Conservation (phyloP, 1,139 yeast species). For the Saccharomyces uvarum region DNA sequence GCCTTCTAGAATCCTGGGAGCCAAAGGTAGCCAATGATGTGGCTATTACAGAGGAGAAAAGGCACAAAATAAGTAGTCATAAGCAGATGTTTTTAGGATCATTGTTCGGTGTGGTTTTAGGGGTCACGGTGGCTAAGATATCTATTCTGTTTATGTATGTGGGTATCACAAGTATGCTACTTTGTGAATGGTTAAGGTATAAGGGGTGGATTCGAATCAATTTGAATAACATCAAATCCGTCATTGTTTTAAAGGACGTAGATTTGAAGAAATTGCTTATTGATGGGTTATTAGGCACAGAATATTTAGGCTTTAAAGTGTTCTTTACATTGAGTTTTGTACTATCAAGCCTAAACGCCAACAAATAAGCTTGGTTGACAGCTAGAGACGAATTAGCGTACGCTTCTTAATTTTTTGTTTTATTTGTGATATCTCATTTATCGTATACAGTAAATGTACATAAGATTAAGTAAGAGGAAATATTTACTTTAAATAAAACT, state of each 20-base stretch:
- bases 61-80: constrained; percentile 12
- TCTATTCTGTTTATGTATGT: constrained; percentile 17
- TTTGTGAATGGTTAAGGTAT: constrained; percentile 20
- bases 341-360: constrained; percentile 14
- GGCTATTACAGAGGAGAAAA: not conserved
- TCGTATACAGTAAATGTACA: not conserved
- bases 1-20: not conserved
- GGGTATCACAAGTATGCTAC: constrained; percentile 15
- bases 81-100: constrained; percentile 23
- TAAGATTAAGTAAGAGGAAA: not conserved
- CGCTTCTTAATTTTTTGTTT: not conserved
- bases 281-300: constrained; percentile 4
- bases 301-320: constrained; percentile 15
- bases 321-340: constrained; percentile 18
- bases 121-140: constrained; percentile 18
- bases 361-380: not conserved
- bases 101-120: constrained; percentile 18
- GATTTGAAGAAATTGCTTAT: constrained; percentile 5
- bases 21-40: not conserved
- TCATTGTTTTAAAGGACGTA: constrained; percentile 2
- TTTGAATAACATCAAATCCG: constrained; percentile 9
- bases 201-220: constrained; percentile 14
- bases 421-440: not conserved
- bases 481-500: not conserved
- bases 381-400: not conserved